Evolutionary conservation across 2,329 filamentous ascomycete genomes (phyloP), one percentile per base, ranked within the genome.

Genomic region (Shiraia sp.): DNA sequence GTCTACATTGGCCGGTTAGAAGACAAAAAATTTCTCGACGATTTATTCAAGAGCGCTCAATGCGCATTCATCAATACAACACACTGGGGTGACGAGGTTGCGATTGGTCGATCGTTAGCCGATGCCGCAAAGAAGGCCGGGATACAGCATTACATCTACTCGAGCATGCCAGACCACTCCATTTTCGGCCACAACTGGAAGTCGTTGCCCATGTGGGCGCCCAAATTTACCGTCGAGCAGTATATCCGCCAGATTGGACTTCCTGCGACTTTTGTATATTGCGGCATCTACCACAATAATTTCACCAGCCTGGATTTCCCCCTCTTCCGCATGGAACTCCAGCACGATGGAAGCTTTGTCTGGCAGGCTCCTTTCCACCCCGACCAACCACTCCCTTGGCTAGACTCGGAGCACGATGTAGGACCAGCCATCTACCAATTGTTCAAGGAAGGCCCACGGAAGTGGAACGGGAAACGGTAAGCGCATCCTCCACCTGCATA

Each of bases 271-370:
- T 97, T 96, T 69, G 86, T 96, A 53, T 96, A 96, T 71, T 90
- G 91, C 8, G 93, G 92, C 45, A 96, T 96, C 59, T 99, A 97
- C 77, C 96, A 97, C 78, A 97, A 97, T 73, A 97, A 99, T 69
- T 99, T 97, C 72, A 97, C 92, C 22, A 93, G 88, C 32, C 78
- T 96, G 23, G 84, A 83, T 1, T 97, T 96, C 64, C 93, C 93
- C 1, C 79, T 97, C 3, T 97, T 97, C 74, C 93, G 91, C 72
- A 95, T 96, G 87, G 90, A 95, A 51, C 75, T 95, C 32, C 85
- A 90, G 69, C 70, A 77, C 1, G 90, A 96, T 59, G 90, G 89
- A 13, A 90, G 87, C 39, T 96, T 96, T 66, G 75, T 86, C 44
- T 97, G 93, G 93, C 85, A 90, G 63, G 92, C 92, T 2, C 93